Base-by-base conservation (phyloP, 768 basidiomycete genomes). In the Calocera cornea region DNA sequence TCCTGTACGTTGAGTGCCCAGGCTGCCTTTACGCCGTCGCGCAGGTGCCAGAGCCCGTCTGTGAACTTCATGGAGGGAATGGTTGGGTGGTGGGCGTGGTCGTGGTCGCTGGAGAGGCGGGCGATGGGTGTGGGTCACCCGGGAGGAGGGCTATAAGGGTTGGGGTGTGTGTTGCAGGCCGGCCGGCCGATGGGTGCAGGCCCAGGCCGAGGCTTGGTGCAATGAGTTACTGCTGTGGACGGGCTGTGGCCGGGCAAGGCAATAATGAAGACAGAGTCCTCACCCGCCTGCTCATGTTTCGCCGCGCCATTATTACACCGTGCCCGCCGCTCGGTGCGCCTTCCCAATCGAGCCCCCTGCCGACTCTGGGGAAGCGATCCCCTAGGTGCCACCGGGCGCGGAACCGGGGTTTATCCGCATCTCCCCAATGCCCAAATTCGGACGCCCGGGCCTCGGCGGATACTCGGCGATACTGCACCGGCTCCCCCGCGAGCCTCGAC, bases 11-110 rank as follows among this genome's bases (percentile, higher is more conserved):
- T 84, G 47, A 88, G 78, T 34, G 83, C 87, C 67, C 84, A 85
- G 68, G 80, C 80, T 14, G 85, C 80, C 71, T 83, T 85, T 67
- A 86, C 82, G 41, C 84, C 87, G 69, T 81, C 78, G 71, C 85
- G 85, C 70, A 85, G 75, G 27, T 87, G 80, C 86, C 86, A 88
- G 72, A 88, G 85, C 24, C 87, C 86, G 76, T 88, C 87, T 79
- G 83, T 87, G 78, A 87, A 86, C 72, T 83, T 86, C 86, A 87
- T 89, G 22, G 40, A 16, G 2, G 54, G 24, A n/a, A n/a, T n/a
- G n/a, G n/a, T n/a, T n/a, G n/a, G n/a, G n/a, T n/a, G n/a, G n/a
- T n/a, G n/a, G n/a, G n/a, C n/a, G n/a, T 10, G 11, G 31, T 60
- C 16, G 54, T 60, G 2, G 54, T 60, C 7, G 31, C 14, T 29